phyloP scores from a whole-genome alignment of 169 alveolate species.

The Plasmodium knowlesi region DNA sequence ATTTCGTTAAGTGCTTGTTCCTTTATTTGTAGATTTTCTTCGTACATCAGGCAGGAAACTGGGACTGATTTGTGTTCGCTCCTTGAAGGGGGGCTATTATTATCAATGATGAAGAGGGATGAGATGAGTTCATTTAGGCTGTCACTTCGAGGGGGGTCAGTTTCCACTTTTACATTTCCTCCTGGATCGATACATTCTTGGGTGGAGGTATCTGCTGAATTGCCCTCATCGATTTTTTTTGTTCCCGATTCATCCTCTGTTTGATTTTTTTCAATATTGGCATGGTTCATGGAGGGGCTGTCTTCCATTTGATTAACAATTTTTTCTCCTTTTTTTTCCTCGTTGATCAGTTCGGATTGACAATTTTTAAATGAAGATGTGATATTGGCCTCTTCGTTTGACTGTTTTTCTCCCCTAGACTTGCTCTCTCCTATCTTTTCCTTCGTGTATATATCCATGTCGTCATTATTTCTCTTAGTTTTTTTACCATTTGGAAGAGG shows the following conservation, averaged over 20 bases:
- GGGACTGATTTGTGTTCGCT: not conserved
- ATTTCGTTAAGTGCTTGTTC: conserved; percentile 51
- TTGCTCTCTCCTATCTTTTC: not conserved
- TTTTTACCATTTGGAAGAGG: not conserved
- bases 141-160: conserved; percentile 4
- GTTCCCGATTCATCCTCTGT: not conserved
- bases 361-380: not conserved
- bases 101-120: conserved; percentile 17
- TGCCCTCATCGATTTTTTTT: not conserved
- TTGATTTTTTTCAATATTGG: not conserved
- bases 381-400: not conserved
- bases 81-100: not conserved
- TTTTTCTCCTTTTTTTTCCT: not conserved
- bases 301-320: not conserved
- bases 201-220: not conserved
- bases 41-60: conserved; percentile 12
- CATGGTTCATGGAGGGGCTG: not conserved
- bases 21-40: conserved; percentile 37
- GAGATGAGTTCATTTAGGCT: not conserved
- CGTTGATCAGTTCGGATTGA: not conserved
- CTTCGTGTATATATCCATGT: not conserved
- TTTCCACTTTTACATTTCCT: not conserved
- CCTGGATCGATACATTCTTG: not conserved
- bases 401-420: not conserved
- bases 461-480: not conserved